phyloP scores from a whole-genome alignment of 2,329 filamentous ascomycete species.

The Colletotrichum siamense region DNA sequence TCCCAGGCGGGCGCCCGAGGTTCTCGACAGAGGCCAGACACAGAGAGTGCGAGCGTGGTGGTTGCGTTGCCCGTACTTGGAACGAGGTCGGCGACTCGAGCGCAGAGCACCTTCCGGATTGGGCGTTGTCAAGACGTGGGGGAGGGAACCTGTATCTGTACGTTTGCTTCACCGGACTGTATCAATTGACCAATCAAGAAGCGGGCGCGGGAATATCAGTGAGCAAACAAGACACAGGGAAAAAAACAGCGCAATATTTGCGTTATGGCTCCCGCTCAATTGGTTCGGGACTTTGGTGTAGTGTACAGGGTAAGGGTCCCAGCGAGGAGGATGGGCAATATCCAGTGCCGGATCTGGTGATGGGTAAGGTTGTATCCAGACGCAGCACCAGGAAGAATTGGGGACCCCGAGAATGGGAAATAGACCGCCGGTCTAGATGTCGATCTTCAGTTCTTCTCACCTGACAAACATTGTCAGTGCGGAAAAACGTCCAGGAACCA shows the following conservation, averaged over 20 bases:
- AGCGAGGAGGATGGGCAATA: not conserved
- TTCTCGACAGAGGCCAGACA: not conserved
- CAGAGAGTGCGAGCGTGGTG: not conserved
- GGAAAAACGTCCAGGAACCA: not conserved
- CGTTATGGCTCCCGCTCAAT: not conserved
- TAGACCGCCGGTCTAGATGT: conserved; percentile 7
- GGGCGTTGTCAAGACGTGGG: not conserved
- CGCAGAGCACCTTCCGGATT: conserved; percentile 8
- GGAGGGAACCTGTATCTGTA: not conserved
- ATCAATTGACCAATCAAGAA: not conserved
- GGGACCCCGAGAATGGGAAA: not conserved
- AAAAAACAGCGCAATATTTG: conserved; percentile 3
- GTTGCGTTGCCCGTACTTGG: not conserved
- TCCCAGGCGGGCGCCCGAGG: not conserved
- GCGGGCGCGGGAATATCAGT: not conserved
- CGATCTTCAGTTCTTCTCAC: conserved; percentile 13
- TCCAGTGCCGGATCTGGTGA: not conserved
- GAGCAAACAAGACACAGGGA: not conserved
- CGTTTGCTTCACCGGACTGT: not conserved
- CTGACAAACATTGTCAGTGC: conserved; percentile 2
- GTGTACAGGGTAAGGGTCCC: not conserved
- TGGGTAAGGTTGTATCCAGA: not conserved
- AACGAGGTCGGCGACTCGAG: not conserved
- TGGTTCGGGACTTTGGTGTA: not conserved
- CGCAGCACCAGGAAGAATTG: not conserved